These are phyloP conservation scores for Dactylella cylindrospora DNA, from an alignment of 2,329 filamentous ascomycete genomes.

Conservation along the genomic window DNA sequence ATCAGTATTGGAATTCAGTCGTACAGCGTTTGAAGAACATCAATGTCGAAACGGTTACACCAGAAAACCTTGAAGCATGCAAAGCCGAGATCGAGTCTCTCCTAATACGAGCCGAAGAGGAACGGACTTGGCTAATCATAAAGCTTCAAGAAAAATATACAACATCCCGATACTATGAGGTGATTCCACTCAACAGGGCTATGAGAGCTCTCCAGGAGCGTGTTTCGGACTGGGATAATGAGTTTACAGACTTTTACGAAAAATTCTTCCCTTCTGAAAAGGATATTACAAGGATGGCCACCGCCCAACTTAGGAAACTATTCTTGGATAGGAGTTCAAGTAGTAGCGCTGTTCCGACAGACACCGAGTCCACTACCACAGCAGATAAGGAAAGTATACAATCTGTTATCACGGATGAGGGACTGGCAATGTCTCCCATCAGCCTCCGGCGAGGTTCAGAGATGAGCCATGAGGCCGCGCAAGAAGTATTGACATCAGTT, in stretches of 20 bases:
- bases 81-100: slow-evolving; percentile 77
- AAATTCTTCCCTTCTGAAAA: slow-evolving; percentile 94
- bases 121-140: slow-evolving; percentile 71
- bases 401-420: slow-evolving; percentile 37
- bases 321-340: slow-evolving; percentile 83
- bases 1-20: slow-evolving; percentile 84
- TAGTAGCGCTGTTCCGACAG: slow-evolving; percentile 65
- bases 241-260: slow-evolving; percentile 85
- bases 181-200: slow-evolving; percentile 87
- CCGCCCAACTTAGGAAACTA: slow-evolving; percentile 89
- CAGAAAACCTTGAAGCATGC: slow-evolving; percentile 81
- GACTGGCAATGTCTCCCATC: slow-evolving; percentile 24
- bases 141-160: slow-evolving; percentile 89
- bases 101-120: slow-evolving; percentile 76
- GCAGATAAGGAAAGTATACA: slow-evolving; percentile 48
- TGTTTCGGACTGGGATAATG: slow-evolving; percentile 87
- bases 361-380: slow-evolving; percentile 65
- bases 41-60: slow-evolving; percentile 83
- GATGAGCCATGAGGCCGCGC: slow-evolving; percentile 59
- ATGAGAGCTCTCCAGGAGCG: slow-evolving; percentile 89
- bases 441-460: slow-evolving; percentile 20
- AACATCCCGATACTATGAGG: slow-evolving; percentile 92
- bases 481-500: slow-evolving; percentile 65
- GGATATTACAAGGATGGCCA: slow-evolving; percentile 87
- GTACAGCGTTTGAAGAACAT: slow-evolving; percentile 81